A percentile compares a stretch with the other conserved stretches of the same genome.
Conservation (phyloP, 1,139 yeast species). For the Pichia sp. region DNA sequence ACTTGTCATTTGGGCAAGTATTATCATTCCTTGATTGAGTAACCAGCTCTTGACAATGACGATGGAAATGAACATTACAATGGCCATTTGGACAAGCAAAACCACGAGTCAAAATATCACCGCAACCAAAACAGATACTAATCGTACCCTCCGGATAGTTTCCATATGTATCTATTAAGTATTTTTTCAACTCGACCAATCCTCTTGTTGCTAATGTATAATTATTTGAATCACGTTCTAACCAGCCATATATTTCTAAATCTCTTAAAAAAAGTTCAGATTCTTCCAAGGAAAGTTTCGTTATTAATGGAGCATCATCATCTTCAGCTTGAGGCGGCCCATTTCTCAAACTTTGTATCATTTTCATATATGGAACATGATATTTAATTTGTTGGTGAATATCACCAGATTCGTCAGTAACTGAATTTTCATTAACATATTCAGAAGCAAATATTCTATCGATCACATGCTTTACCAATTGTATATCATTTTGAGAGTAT, state of each 20-base stretch:
- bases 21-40: slow-evolving; percentile 29
- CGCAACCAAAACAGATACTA: slow-evolving; percentile 46
- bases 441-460: slow-evolving; percentile 34
- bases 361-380: slow-evolving; percentile 13
- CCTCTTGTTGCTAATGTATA: slow-evolving; percentile 36
- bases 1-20: slow-evolving; percentile 28
- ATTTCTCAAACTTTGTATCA: slow-evolving; percentile 11
- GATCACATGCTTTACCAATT: slow-evolving; percentile 42
- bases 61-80: slow-evolving; percentile 43
- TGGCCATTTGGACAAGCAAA: slow-evolving; percentile 32
- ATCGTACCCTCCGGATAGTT: slow-evolving; percentile 36
- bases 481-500: slow-evolving; percentile 44
- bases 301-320: slow-evolving; percentile 15
- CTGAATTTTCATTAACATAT: slow-evolving; percentile 3
- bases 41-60: slow-evolving; percentile 38
- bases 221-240: slow-evolving; percentile 29
- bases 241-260: slow-evolving; percentile 51
- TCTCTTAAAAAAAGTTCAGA: slow-evolving; percentile 33
- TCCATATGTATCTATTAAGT: slow-evolving; percentile 37
- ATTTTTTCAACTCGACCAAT: slow-evolving; percentile 43
- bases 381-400: slow-evolving; percentile 7
- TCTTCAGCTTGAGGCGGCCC: slow-evolving; percentile 3
- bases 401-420: neutral
- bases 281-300: slow-evolving; percentile 22
- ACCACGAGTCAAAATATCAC: slow-evolving; percentile 54